Evolutionary conservation across 2,329 filamentous ascomycete species (phyloP).

Genomic region (Iodosphaeria phyllophila): DNA sequence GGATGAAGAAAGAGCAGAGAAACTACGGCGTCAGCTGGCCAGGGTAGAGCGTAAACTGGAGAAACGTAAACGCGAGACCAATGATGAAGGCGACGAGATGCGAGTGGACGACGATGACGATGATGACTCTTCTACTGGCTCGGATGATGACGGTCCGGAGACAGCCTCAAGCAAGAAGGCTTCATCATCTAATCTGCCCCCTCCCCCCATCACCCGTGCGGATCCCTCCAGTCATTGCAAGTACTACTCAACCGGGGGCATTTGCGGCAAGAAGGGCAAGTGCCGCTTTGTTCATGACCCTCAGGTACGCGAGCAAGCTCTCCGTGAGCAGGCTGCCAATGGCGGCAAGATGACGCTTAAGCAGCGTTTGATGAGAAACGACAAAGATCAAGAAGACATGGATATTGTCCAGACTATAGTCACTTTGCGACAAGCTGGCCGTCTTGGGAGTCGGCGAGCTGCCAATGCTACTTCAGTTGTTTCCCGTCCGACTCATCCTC

Average conservation of each 20-base stretch:
- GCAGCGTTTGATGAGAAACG: conserved; percentile 46
- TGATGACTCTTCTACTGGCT: conserved; percentile 23
- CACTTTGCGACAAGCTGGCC: conserved; percentile 41
- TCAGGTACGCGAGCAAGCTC: conserved; percentile 40
- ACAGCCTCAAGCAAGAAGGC: conserved; percentile 29
- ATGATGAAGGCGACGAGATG: conserved; percentile 49
- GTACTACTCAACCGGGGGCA: conserved; percentile 50
- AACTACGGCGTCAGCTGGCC: conserved; percentile 42
- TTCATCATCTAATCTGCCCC: conserved; percentile 17
- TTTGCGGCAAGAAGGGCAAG: conserved; percentile 56
- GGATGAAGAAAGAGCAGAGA: conserved; percentile 36
- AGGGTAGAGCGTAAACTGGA: conserved; percentile 49
- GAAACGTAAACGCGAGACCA: conserved; percentile 49
- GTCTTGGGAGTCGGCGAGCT: conserved; percentile 14
- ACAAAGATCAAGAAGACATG: conserved; percentile 49
- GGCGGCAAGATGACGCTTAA: conserved; percentile 47
- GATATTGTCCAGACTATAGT: conserved; percentile 47
- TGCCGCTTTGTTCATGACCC: conserved; percentile 54
- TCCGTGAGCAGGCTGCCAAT: conserved; percentile 44
- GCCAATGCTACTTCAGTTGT: conserved; percentile 6
- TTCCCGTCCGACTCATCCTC: conserved; percentile 1
- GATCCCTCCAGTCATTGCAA: conserved; percentile 50
- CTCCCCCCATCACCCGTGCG: conserved; percentile 29
- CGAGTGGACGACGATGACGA: conserved; percentile 21
- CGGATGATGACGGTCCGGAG: conserved; percentile 41